These are phyloP conservation scores for Penicillium parvum DNA, from an alignment of 495 filamentous ascomycete species.

Conservation along the genomic window DNA sequence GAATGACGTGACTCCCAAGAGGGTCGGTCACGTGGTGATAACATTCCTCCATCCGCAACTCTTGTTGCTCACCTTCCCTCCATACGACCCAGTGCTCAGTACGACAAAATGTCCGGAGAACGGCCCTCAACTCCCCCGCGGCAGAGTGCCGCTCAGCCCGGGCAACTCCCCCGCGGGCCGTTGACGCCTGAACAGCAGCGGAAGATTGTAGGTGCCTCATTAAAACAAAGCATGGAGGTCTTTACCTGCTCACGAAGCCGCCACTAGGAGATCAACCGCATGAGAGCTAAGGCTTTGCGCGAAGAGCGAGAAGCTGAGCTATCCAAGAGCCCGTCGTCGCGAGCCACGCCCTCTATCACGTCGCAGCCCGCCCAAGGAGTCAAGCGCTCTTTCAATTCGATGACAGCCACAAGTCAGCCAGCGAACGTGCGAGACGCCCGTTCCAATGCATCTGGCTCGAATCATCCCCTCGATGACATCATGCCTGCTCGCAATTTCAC, in stretches of 20 bases:
- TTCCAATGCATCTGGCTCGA: conserved; percentile 22
- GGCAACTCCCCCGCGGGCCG: conserved; percentile 45
- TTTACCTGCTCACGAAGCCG: conserved; percentile 5
- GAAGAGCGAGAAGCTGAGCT: conserved; percentile 60
- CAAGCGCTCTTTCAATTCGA: conserved; percentile 59
- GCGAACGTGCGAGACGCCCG: conserved; percentile 65
- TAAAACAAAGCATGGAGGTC: neutral
- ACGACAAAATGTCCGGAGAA: conserved; percentile 26
- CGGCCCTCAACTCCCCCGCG: conserved; percentile 61
- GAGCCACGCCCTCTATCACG: conserved; percentile 10
- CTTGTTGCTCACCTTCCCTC: neutral
- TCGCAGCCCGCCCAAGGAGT: conserved; percentile 40
- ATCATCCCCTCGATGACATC: conserved; percentile 53
- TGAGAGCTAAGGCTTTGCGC: conserved; percentile 86
- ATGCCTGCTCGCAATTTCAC: conserved; percentile 74
- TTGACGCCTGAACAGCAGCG: conserved; percentile 72
- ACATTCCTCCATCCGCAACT: neutral
- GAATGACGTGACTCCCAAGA: conserved; percentile 1
- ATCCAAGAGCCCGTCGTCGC: conserved; percentile 22
- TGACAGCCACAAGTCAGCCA: conserved; percentile 56
- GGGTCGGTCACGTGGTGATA: conserved; percentile 10
- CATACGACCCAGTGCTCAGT: neutral
- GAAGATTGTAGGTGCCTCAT: conserved; percentile 53
- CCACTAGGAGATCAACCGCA: conserved; percentile 77
- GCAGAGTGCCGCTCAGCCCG: conserved; percentile 32